Conservation (phyloP, 1,284 basidiomycete genomes). For the Leucoagaricus sp. region DNA sequence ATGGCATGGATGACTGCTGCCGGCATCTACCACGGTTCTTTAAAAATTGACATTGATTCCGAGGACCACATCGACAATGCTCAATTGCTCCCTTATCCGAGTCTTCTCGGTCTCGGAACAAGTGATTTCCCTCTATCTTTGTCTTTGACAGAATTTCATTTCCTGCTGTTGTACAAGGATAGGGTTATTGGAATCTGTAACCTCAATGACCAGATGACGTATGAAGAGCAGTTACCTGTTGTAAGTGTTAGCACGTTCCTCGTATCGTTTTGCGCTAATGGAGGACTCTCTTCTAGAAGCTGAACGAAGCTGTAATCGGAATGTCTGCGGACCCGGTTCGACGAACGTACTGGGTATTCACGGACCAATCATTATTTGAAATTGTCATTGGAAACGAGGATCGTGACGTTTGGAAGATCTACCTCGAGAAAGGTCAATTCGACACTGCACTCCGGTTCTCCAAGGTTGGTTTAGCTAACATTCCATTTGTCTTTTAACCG, state of each 20-base stretch:
- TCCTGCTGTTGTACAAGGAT: constrained; percentile 84
- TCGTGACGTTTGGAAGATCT: constrained; percentile 93
- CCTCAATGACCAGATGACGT: constrained; percentile 82
- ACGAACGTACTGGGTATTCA: constrained; percentile 95
- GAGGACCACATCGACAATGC: constrained; percentile 83
- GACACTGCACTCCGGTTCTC: constrained; percentile 81
- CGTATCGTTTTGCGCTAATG: background rate
- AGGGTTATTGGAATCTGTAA: constrained; percentile 78
- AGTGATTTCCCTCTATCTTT: constrained; percentile 68
- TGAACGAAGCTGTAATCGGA: constrained; percentile 71
- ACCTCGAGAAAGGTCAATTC: constrained; percentile 78
- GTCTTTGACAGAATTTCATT: constrained; percentile 90
- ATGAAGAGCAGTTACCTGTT: constrained; percentile 82
- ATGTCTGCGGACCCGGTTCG: constrained; percentile 83
- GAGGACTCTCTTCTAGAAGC: constrained; percentile 50
- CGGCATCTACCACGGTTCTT: constrained; percentile 82
- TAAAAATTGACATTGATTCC: constrained; percentile 65
- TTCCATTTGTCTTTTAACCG: background rate
- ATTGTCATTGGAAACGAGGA: constrained; percentile 87
- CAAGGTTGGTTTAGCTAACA: constrained; percentile 52
- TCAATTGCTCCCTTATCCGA: constrained; percentile 67
- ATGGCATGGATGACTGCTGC: constrained; percentile 91
- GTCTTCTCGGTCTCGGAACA: constrained; percentile 28
- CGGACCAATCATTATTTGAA: constrained; percentile 89
- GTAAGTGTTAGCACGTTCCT: constrained; percentile 48